Percentiles rank a stretch among this genome's conserved stretches.
phyloP scores from a whole-genome alignment of 768 basidiomycete genomes.

The Tricholoma terreum region DNA sequence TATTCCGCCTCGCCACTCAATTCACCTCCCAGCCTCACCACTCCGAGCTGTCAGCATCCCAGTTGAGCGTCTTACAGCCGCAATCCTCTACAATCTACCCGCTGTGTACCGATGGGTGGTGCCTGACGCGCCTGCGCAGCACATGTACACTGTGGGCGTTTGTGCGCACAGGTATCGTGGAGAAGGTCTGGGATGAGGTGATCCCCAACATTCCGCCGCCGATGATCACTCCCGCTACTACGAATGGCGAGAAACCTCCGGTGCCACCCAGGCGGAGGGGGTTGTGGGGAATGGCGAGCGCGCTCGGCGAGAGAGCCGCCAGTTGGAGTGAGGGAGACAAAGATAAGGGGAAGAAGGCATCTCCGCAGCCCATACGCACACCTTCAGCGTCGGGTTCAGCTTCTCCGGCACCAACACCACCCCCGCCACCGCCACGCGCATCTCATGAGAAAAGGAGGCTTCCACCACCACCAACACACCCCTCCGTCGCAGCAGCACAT shows the following conservation, averaged over 20 bases:
- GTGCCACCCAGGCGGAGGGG: conserved; percentile 61
- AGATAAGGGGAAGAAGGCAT: conserved; percentile 28
- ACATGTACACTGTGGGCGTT: conserved; percentile 93
- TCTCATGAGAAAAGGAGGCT: conserved; percentile 28
- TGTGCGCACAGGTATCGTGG: conserved; percentile 75
- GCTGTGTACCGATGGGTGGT: conserved; percentile 83
- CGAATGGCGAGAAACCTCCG: conserved; percentile 47
- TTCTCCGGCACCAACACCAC: conserved; percentile 5
- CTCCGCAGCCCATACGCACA: background rate
- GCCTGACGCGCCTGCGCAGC: conserved; percentile 72
- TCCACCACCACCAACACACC: conserved; percentile 26
- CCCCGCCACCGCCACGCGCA: conserved; percentile 15
- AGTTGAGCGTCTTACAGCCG: conserved; percentile 20
- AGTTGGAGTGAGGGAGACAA: conserved; percentile 52
- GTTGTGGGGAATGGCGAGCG: conserved; percentile 67
- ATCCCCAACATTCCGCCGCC: conserved; percentile 37
- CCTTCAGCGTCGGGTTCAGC: conserved; percentile 4
- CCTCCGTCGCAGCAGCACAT: conserved; percentile 23
- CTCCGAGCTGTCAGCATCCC: conserved; percentile 17
- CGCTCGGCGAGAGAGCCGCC: conserved; percentile 54
- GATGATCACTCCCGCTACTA: conserved; percentile 13
- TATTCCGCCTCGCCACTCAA: conserved; percentile 60
- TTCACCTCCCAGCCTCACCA: conserved; percentile 28
- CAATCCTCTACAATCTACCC: conserved; percentile 62
- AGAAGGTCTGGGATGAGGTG: conserved; percentile 89